A percentile compares a stretch with the other conserved stretches of the same genome.
Evolutionary conservation across 495 filamentous ascomycete genomes (phyloP).

Genomic region (Lasiosphaeria hispida): DNA sequence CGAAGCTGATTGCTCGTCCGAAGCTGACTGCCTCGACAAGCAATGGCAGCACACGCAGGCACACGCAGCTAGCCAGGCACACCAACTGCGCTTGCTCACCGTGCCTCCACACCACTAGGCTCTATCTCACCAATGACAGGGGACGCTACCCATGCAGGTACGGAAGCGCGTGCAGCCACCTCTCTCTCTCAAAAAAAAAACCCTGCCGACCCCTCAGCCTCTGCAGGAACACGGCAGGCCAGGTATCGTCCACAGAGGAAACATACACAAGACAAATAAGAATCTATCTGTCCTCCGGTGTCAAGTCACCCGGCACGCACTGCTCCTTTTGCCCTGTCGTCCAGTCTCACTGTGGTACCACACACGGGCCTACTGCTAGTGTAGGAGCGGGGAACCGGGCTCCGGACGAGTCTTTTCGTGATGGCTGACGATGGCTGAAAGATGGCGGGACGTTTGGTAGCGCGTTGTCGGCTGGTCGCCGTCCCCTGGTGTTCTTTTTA

Average conservation of each 20-base stretch:
- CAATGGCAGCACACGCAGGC: not conserved
- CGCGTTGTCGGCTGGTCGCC: not conserved
- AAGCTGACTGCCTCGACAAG: not conserved
- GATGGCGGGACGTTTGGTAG: conserved; percentile 1
- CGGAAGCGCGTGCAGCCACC: conserved; percentile 14
- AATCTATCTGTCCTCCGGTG: no score
- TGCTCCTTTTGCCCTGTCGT: not conserved
- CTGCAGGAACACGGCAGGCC: conserved; percentile 14
- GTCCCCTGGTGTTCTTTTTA: not conserved
- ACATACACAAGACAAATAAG: not conserved
- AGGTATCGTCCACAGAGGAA: no score
- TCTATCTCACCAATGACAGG: conserved; percentile 9
- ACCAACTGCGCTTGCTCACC: not conserved
- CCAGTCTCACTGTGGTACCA: not conserved
- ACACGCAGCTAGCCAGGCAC: no score
- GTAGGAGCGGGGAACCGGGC: conserved; percentile 8
- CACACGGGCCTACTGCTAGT: not conserved
- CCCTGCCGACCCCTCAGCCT: conserved; percentile 10
- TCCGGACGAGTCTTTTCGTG: not conserved
- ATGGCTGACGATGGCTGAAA: no score
- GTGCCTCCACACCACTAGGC: conserved; percentile 11
- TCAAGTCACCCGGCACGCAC: not conserved
- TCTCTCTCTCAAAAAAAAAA: conserved; percentile 8
- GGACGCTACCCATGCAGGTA: conserved; percentile 15
- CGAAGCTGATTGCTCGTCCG: not conserved